Percentiles rank a stretch among this genome's conserved stretches.
Conservation (phyloP, 2,329 filamentous ascomycete species). For the Neonectria punicea region DNA sequence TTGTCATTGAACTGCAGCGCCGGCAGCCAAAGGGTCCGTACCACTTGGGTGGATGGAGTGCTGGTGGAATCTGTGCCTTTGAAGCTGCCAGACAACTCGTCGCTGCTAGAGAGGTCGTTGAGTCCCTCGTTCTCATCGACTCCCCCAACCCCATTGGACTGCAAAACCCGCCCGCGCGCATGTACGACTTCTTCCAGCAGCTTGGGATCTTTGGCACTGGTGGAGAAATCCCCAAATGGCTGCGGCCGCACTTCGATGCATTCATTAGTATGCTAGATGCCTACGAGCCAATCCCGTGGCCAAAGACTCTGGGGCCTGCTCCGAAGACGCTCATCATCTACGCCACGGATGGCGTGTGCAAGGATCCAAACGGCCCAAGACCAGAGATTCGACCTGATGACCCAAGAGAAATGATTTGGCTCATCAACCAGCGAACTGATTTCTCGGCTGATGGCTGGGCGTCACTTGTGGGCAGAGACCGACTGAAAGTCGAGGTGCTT, state of each 20-base stretch:
- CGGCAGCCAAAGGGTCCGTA: constrained; percentile 77
- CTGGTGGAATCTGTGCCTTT: constrained; percentile 78
- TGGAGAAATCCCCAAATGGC: constrained; percentile 76
- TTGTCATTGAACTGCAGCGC: constrained; percentile 71
- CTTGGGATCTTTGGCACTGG: constrained; percentile 76
- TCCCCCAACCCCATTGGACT: constrained; percentile 74
- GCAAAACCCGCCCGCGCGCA: constrained; percentile 69
- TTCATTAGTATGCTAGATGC: constrained; percentile 75
- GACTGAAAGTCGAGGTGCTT: constrained; percentile 26
- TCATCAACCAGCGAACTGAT: constrained; percentile 78
- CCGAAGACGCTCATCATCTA: constrained; percentile 74
- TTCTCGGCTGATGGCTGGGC: constrained; percentile 56
- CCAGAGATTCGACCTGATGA: constrained; percentile 56
- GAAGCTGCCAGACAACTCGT: constrained; percentile 71
- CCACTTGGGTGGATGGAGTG: constrained; percentile 78
- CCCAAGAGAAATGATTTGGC: constrained; percentile 73
- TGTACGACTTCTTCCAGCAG: constrained; percentile 78
- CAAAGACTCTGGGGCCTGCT: constrained; percentile 59
- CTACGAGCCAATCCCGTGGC: constrained; percentile 73
- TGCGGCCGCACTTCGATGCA: constrained; percentile 77
- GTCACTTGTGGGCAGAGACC: constrained; percentile 25
- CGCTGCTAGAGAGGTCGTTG: constrained; percentile 66
- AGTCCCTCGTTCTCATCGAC: constrained; percentile 72
- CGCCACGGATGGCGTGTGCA: constrained; percentile 79
- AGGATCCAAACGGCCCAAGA: constrained; percentile 71